Percentiles rank a stretch among this genome's conserved stretches.
Evolutionary conservation across 2,329 filamentous ascomycete genomes (phyloP).

Genomic region (Sporothrix phasma): DNA sequence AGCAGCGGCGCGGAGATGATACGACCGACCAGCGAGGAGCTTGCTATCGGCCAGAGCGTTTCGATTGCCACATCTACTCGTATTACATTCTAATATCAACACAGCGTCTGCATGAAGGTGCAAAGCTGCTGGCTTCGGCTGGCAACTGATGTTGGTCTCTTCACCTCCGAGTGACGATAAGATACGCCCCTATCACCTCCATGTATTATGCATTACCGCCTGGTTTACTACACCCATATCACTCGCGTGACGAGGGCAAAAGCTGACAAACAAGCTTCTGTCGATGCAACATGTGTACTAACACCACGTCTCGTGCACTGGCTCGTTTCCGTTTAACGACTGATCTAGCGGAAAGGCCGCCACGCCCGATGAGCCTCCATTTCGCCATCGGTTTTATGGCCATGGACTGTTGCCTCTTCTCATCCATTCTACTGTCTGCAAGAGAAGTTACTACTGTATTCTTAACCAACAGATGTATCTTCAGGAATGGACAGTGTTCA

Average conservation of each 20-base stretch:
- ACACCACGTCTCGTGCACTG: neutral
- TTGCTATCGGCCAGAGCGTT: no score
- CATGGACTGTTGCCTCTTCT: no score
- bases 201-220: no score
- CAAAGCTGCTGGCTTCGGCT: neutral
- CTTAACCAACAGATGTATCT: no score
- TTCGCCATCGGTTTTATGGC: neutral
- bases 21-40: neutral
- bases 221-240: no score
- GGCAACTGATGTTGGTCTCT: neutral
- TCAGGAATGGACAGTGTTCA: no score
- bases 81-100: neutral
- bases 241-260: neutral
- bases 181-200: no score
- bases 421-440: no score
- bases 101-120: neutral
- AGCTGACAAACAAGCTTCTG: neutral
- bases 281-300: neutral
- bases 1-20: neutral
- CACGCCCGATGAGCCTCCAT: neutral
- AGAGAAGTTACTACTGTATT: no score
- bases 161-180: no score
- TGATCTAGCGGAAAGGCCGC: neutral
- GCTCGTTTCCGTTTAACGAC: neutral
- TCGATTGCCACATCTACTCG: neutral